Conservation (phyloP, 306 rosid species). For the Gleditsia sinensis region DNA sequence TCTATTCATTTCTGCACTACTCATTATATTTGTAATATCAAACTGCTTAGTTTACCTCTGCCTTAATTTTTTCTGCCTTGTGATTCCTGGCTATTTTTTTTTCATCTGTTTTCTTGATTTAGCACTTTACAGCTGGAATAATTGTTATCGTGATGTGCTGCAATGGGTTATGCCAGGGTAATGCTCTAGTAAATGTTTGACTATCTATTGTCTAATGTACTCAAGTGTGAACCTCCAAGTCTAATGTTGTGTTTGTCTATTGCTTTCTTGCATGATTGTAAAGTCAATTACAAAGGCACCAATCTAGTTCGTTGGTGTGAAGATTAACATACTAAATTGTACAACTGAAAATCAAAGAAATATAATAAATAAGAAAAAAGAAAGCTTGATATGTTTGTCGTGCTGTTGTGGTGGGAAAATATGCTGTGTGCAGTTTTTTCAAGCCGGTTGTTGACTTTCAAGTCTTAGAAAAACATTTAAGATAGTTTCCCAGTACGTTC, state of each 20-base stretch:
- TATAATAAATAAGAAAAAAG: not conserved
- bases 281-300: not conserved
- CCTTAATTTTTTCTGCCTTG: not conserved
- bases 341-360: not conserved
- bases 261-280: not conserved
- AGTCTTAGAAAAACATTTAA: not conserved
- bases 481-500: no score
- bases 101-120: no score
- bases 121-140: not conserved
- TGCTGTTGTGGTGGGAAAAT: not conserved
- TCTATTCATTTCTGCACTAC: not conserved
- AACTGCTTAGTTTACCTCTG: not conserved
- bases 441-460: not conserved
- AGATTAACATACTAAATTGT: not conserved
- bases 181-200: not conserved
- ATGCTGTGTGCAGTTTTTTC: not conserved
- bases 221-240: not conserved
- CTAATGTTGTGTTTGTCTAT: not conserved
- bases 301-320: not conserved
- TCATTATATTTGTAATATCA: not conserved
- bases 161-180: not conserved
- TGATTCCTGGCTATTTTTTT: not conserved
- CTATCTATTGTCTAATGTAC: not conserved
- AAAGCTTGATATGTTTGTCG: not conserved
- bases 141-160: not conserved